Evolutionary conservation across 1,139 yeast genomes (phyloP), one percentile per base, ranked within the genome.

Genomic region (Sugiyamaella novakii): DNA sequence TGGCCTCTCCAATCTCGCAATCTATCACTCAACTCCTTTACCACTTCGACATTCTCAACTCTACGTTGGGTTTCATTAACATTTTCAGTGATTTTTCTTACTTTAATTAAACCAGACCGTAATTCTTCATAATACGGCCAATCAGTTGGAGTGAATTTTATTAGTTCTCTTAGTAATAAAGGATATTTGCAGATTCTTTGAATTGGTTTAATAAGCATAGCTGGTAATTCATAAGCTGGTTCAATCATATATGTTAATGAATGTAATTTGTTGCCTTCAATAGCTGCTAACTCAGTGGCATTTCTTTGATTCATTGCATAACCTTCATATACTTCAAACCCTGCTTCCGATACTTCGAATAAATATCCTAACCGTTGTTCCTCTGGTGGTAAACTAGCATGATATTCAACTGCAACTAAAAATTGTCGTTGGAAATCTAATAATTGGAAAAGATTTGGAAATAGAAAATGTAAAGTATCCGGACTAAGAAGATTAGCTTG

Each of bases 1-100:
- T 88, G 91, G n/a, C 97, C 98, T 59, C 91, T 80, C 98, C 98
- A 92, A 67, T 91, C 95, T 35, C 78, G 74, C 10, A 91, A 94
- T 52, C 92, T 77, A 35, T 81, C 86, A 48, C 78, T 76, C 39
- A 92, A 74, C 49, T 83, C 85, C 57, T 79, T 81, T 42, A 87
- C 75, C 41, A 81, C 78, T 52, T 83, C 86, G 40, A 83, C 79
- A 67, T 92, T 94, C 65, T 92, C 98, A 1, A 95, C 84, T 57
- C 89, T 76, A 68, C 99, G 79, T 70, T 91, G 96, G 10, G 96
- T 91, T 67, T 92, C 98, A 69, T 92, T 92, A 30, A 92, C 94
- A 60, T 81, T 83, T 57, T 80, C 78, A n/a, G 97, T 96, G 57
- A 91, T 83, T 48, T 77, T 79, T 57, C 79, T 81, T 33, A 84